Evolutionary conservation across 2,329 filamentous ascomycete genomes (phyloP), one percentile per base, ranked within the genome.

Genomic region (Thermomyces lanuginosus): DNA sequence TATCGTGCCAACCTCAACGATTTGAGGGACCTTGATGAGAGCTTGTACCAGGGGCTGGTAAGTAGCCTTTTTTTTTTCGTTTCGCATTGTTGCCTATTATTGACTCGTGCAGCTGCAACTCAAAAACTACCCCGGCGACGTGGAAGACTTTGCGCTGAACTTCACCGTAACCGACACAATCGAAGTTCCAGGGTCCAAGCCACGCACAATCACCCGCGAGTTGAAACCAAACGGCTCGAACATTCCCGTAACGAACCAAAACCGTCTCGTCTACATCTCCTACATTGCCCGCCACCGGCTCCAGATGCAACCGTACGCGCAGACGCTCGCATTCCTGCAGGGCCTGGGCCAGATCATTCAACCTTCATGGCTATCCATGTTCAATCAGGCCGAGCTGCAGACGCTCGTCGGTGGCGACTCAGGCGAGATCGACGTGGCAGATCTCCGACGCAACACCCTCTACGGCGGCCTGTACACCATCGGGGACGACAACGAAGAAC

Each of bases 1-100:
- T 92, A 92, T 55, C 77, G 83, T 27, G 78, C 83, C n/a, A 92
- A 80, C 38, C 68, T 98, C 43, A 93, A 98, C 48, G 89, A 98
- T 44, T 61, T 98, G 15, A 73, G 81, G 35, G 86, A 95, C 45
- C 71, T 95, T 33, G 89, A 98, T 43, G 78, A 89, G 46, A 76
- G 72, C 18, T 64, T 98, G 1, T 95, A 98, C 50, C 77, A 84
- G 48, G 86, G 89, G 16, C 67, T 98, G 38, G 55, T 72, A 41
- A 55, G 59, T 48, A 26, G 26, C 19, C 5, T 2, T 9, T 3
- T 2, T 7, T 20, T 12, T 12, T 33, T 31, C 11, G 15, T 22
- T 21, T 14, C 13, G 11, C 4, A 24, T 24, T 12, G 10, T 7
- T 13, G 19, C 16, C 15, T 16, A 14, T 26, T 21, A 28, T 12